Base-by-base conservation (phyloP, 257 asterid species). In the Nicotiana tabacum region DNA sequence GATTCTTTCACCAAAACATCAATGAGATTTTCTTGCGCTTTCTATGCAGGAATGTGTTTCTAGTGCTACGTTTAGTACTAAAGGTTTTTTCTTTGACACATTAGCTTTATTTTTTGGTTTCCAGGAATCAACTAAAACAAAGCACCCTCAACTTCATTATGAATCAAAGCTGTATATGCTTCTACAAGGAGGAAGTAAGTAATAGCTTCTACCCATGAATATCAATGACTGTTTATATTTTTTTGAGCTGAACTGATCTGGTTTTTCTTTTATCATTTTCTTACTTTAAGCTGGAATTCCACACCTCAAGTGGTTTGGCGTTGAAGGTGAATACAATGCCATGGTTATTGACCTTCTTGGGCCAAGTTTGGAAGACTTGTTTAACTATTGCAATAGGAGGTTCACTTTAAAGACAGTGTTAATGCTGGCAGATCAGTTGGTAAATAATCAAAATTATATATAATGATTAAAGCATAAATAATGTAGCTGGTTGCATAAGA, bases 401-500 rank as follows among this genome's bases (percentile, higher is more conserved):
- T 84, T 94, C 83, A 84, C 93, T 24, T 88, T 96, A 93, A 96
- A 96, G 90, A 92, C 99, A 53, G 97, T 92, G 86, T 87, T 94
- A 67, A 94, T 94, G 98, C 95, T 96, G 35, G 99, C 99, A 32
- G 99, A 93, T 92, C 98, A 94, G 82, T 85, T 96, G 68, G 99
- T 96, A 90, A 89, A 93, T 87, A 66, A 68, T 80, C n/a, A 80
- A 72, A 69, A 55, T 56, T 81, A 6, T 83, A 5, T 84, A 4
- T 17, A 74, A 46, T 61, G 32, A 12, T 46, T 17, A 29, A 60
- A 18, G 57, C 61, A 12, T 77, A 6, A 16, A 46, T 66, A 16
- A 53, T 29, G 24, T 55, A 29, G 66, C 69, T 69, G 68, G 18
- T 65, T 30, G 46, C 86, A 66, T 57, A 88, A 48, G 12, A 11